Evolutionary conservation across 2,329 filamentous ascomycete species (phyloP), one percentile per base, ranked within the genome.

Genomic region (Periglandula ipomoeae): DNA sequence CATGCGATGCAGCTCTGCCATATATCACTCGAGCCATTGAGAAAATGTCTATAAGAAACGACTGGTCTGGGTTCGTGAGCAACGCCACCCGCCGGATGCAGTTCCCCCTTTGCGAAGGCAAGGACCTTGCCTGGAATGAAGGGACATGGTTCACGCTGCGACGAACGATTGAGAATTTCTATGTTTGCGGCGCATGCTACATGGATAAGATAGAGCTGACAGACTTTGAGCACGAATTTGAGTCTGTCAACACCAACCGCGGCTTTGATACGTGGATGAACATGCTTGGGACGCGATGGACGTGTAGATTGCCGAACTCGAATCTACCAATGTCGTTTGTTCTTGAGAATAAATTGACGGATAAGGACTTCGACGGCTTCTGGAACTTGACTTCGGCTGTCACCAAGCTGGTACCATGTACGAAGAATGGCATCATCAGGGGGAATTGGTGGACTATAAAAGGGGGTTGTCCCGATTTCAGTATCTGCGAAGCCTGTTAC

Each of bases 401-500:
- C 5, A 49, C 50, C 5, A 43, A 47, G 0, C 52, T 61, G 1
- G 52, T 61, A 0, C 58, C 58, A 0, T 69, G 66, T 26, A 61
- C 59, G 0, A 49, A 49, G 0, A 45, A 60, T 1, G 64, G 62
- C 0, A 59, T 66, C 22, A 39, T 56, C 0, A 50, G 60, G 2
- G 63, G 64, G 1, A 64, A 59, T 1, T 67, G 64, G 63, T 69
- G 64, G 58, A 67, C 64, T 0, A 34, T 66, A 1, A 15, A 47
- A 0, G 59, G 59, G 1, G 58, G 51, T 0, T 56, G 59, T 11
- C 48, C 51, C 0, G 56, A 56, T 0, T 58, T 59, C 7, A 53
- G 55, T 11, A 53, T 69, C 0, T 69, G 66, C 27, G 60, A 66
- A 24, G 61, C 63, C 4, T 69, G 66, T 39, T 60, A 62, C 45